A percentile compares a stretch with the other conserved stretches of the same genome.
Evolutionary conservation across 371 early-diverging fungal genomes (phyloP).

Genomic region (Dinochytrium kinnereticum): DNA sequence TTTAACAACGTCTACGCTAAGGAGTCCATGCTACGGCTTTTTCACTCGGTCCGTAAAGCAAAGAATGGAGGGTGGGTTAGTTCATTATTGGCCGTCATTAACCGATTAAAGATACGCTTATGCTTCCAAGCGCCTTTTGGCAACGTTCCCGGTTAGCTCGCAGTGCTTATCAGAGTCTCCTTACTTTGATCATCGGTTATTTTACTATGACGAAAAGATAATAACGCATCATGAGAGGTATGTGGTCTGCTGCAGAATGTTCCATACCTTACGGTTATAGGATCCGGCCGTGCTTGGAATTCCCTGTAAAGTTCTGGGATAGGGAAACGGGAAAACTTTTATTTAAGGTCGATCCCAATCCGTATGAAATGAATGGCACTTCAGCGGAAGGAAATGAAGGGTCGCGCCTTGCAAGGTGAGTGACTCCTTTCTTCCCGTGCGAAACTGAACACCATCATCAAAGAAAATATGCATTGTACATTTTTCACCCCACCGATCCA

Average conservation of each 20-base stretch:
- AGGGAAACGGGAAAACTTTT: slow-evolving; percentile 55
- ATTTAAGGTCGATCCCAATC: slow-evolving; percentile 60
- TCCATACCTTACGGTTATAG: slow-evolving; percentile 36
- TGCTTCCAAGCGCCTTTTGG: slow-evolving; percentile 59
- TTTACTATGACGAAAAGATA: slow-evolving; percentile 65
- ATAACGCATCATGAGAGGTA: slow-evolving; percentile 61
- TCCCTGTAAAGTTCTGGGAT: slow-evolving; percentile 62
- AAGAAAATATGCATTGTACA: slow-evolving; percentile 56
- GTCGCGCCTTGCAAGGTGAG: too few relatives aligned
- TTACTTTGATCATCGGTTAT: slow-evolving; percentile 63
- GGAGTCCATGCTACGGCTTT: slow-evolving; percentile 55
- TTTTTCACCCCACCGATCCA: slow-evolving; percentile 68
- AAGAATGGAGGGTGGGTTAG: slow-evolving; percentile 66
- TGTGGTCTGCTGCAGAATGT: background rate
- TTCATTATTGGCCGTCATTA: background rate
- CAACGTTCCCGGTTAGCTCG: slow-evolving; percentile 60
- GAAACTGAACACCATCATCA: background rate
- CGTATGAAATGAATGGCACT: too few relatives aligned
- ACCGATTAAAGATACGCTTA: slow-evolving; percentile 46
- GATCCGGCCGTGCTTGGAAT: slow-evolving; percentile 52
- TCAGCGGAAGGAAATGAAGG: too few relatives aligned
- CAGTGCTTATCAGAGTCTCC: slow-evolving; percentile 65
- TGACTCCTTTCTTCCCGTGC: too few relatives aligned
- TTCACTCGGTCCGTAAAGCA: slow-evolving; percentile 62
- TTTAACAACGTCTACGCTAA: slow-evolving; percentile 61